Evolutionary conservation across 2,329 filamentous ascomycete genomes (phyloP), one percentile per base, ranked within the genome.

Genomic region (Ceratocystis lukuohia): DNA sequence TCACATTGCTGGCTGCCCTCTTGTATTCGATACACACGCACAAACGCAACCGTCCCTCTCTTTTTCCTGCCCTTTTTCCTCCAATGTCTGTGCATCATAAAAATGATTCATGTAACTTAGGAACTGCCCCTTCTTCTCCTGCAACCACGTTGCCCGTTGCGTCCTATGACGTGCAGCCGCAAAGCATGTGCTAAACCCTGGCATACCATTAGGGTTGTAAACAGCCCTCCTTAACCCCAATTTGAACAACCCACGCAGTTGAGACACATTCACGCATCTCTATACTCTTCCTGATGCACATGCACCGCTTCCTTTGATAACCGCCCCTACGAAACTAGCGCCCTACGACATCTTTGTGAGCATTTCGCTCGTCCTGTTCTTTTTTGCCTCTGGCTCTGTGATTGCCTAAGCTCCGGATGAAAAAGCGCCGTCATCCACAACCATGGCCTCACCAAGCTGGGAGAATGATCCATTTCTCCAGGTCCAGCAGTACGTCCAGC

Each of bases 381-480:
- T 25, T 25, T 53, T 22, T 10, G 50, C 12, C 28, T 15, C 50
- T 30, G 50, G 8, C 25, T 56, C 50, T 7, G 50, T 30, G 53
- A 25, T 64, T 64, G 28, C 41, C 20, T 44, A 12, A 61, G 37
- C 64, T 65, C 46, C 46, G 65, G 46, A 62, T 57, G 61, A 48
- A 20, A 63, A 66, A 63, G 30, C 37, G 28, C 61, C 59, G 59
- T 22, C 30, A 62, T 66, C 61, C 61, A 25, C 65, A 74, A 79
- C 72, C 74, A 87, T 86, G 82, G 87, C 87, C 84, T 84, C 84
- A 76, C 86, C 84, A 70, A 83, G 80, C 6, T 84, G 82, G 74
- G 84, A 87, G 72, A 80, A 85, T 77, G 85, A 88, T 73, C 85
- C 85, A 57, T 88, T 88, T 79, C 83, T 88, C 77, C 84, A 88